Base-by-base conservation (phyloP, 192 early-diverging fungal genomes). In the Entrophospora sp. region DNA sequence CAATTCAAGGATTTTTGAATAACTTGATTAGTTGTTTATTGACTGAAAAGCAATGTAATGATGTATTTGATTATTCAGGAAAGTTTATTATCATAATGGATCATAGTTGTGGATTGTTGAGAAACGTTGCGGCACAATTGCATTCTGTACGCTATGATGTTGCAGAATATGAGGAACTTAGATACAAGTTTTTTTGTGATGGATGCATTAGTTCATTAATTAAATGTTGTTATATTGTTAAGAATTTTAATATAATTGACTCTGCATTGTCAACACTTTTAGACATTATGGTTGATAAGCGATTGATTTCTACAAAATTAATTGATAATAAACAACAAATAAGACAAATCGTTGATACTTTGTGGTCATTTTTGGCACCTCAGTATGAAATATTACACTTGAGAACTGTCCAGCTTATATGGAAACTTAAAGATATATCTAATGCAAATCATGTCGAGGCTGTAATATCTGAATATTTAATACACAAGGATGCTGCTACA, bases 301-400 rank as follows among this genome's bases (percentile, higher is more conserved):
- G 68, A 22, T 69, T 83, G 28, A 36, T 79, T 12, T 53, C 61
- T 12, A 44, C 37, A 6, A 57, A 61, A 1, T 52, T 76, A 16
- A 20, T 80, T n/a, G 71, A 73, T 31, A 66, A 63, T n/a, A 65
- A 66, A 8, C 46, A 68, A 12, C 70, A 75, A 34, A 69, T 78
- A 24, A 63, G 67, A 16, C 40, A 46, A 2, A 77, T 84, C n/a
- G 69, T 84, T 24, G 73, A 80, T 45, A 80, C 73, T 63, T 68
- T 83, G 14, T 96, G 94, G 94, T 61, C 61, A 5, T 86, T 82
- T 46, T 70, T 96, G 18, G 69, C 73, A 8, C 77, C 89, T 3
- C 75, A 78, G 16, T 71, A 75, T 13, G 66, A 78, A 36, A 53
- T 79, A 0, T 68, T 82, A 35, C 90, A 94, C 58, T 65, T 78